Percentiles rank a stretch among this genome's conserved stretches.
phyloP scores from a whole-genome alignment of 768 basidiomycete genomes.

The Russula ochroleuca region DNA sequence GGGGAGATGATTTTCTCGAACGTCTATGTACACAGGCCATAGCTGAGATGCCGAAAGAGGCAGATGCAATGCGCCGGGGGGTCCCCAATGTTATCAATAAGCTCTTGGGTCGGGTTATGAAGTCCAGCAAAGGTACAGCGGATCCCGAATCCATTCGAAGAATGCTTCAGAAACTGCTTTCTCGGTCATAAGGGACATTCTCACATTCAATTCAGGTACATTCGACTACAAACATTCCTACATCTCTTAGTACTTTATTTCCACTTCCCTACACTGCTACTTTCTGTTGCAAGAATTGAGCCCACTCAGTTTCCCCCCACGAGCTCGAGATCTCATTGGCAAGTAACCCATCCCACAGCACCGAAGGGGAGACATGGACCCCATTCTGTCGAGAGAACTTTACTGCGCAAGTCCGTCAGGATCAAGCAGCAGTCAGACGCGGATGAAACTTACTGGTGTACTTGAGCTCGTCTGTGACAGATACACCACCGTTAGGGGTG shows the following conservation, averaged over 20 bases:
- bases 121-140: constrained; percentile 68
- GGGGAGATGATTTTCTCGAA: constrained; percentile 41
- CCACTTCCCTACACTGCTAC: constrained; percentile 39
- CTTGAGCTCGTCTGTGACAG: constrained; percentile 81
- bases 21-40: constrained; percentile 63
- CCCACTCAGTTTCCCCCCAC: constrained; percentile 82
- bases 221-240: not conserved
- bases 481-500: constrained; percentile 73
- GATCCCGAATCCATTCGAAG: constrained; percentile 60
- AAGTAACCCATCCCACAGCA: constrained; percentile 70
- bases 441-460: constrained; percentile 64
- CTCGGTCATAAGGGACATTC: not conserved
- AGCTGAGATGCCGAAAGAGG: constrained; percentile 59
- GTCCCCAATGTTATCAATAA: constrained; percentile 75
- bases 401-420: constrained; percentile 45
- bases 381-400: constrained; percentile 89
- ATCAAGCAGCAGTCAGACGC: not conserved
- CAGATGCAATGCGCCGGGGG: constrained; percentile 59
- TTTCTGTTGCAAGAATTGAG: constrained; percentile 61
- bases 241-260: not conserved
- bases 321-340: constrained; percentile 71
- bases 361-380: constrained; percentile 86
- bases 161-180: constrained; percentile 47
- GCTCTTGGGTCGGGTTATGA: constrained; percentile 84
- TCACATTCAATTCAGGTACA: constrained; percentile 2